phyloP scores from a whole-genome alignment of 345 rosid genomes.

The Brassica napus region Da-Ae NC_063446.1:2193501-2194000 shows the following conservation, averaged over 20 bases:
- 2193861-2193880: constrained; percentile 70
- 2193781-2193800: constrained; percentile 56
- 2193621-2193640: constrained; percentile 62
- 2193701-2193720: constrained; percentile 60
- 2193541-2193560: constrained; percentile 47
- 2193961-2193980: constrained; percentile 66
- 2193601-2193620: constrained; percentile 55
- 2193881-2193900: constrained; percentile 52
- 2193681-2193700: constrained; percentile 58
- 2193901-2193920: constrained; percentile 54
- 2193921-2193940: constrained; percentile 59
- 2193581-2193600: constrained; percentile 66
- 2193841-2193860: constrained; percentile 81
- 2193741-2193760: constrained; percentile 61
- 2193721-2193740: constrained; percentile 61
- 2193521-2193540: constrained; percentile 64
- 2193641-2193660: constrained; percentile 70
- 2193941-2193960: constrained; percentile 82
- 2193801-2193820: constrained; percentile 54
- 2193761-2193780: constrained; percentile 72
- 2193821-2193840: constrained; percentile 64
- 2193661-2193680: constrained; percentile 61
- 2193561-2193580: constrained; percentile 86
- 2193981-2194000: constrained; percentile 64
- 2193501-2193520: constrained; percentile 46